Base-by-base conservation (phyloP, 345 rosid genomes). In the Lagerstroemia speciosa region DNA sequence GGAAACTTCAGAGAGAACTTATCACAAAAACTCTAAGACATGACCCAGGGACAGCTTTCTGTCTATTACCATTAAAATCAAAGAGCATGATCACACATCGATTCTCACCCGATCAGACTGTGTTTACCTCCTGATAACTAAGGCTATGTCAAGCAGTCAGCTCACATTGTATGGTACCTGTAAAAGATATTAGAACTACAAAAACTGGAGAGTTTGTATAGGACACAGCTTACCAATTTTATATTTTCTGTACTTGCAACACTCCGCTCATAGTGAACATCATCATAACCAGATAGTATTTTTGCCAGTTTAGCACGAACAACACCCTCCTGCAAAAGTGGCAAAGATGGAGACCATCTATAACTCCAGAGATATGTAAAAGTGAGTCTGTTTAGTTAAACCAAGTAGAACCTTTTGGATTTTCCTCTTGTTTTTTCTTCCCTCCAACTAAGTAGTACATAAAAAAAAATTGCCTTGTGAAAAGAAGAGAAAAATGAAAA, bases 261-360 rank as follows among this genome's bases (percentile, higher is more conserved):
- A 66, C 95, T 82, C 68, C 69, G 81, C 76, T 86, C 88, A n/a
- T 75, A 94, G 38, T 76, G 88, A 68, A 94, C 88, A 78, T 89
- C 96, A 64, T 86, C 85, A 73, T 76, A 75, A 73, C 84, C 87
- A 41, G 83, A 73, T 58, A 91, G 73, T 78, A 88, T 66, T 82
- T 88, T 88, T 8, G 81, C 92, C 79, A 94, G 69, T 76, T 79
- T 79, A 65, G 78, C 83, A 75, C 99, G 96, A 43, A 94, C 87
- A 81, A 77, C 89, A 57, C 99, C 99, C 76, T 89, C 83, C 96
- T 89, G 85, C 76, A 65, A 43, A 38, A 33, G 6, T 15, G 0
- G 20, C 9, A 40, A 19, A 1, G 10, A 38, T 14, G 29, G 8
- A 40, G 32, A 65, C 5, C 32, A n/a, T 19, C 40, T 65, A 65